These are phyloP conservation scores for Aspergillus oerlinghausenensis DNA, from an alignment of 2,329 filamentous ascomycete species.

Conservation along the genomic window DNA sequence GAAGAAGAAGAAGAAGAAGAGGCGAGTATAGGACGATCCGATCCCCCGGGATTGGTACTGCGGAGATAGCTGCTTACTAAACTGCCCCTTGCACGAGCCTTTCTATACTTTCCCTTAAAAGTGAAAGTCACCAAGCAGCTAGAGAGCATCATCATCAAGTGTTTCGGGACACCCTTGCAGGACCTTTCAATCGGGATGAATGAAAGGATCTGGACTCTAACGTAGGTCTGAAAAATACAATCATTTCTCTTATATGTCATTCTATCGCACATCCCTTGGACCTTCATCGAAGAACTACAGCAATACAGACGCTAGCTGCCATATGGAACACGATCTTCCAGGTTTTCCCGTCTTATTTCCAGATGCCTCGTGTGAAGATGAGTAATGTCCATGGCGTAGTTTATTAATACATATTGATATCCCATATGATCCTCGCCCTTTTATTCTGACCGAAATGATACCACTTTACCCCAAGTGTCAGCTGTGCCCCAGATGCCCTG, in stretches of 20 bases:
- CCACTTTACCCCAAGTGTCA: constrained; percentile 53
- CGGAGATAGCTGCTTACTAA: neutral
- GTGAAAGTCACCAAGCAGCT: too few species aligned
- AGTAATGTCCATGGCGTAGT: neutral
- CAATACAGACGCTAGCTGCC: neutral
- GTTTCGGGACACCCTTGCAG: too few species aligned
- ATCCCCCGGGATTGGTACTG: neutral
- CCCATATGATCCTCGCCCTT: neutral
- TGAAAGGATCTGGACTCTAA: neutral
- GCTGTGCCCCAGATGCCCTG: constrained; percentile 54
- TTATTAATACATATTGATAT: neutral
- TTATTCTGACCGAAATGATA: constrained; percentile 33
- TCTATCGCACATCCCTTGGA: neutral
- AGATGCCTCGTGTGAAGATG: neutral
- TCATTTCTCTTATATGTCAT: neutral
- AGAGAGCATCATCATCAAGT: too few species aligned
- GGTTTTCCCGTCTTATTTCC: too few species aligned
- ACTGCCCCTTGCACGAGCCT: neutral
- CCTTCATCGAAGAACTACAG: neutral
- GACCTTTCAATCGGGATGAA: neutral
- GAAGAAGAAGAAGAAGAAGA: neutral
- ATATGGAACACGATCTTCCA: neutral
- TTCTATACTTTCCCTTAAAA: too few species aligned
- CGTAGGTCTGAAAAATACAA: neutral
- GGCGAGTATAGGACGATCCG: neutral